These are phyloP conservation scores for Lantana camara DNA, from an alignment of 257 asterid species.

Conservation along the genomic window DNA sequence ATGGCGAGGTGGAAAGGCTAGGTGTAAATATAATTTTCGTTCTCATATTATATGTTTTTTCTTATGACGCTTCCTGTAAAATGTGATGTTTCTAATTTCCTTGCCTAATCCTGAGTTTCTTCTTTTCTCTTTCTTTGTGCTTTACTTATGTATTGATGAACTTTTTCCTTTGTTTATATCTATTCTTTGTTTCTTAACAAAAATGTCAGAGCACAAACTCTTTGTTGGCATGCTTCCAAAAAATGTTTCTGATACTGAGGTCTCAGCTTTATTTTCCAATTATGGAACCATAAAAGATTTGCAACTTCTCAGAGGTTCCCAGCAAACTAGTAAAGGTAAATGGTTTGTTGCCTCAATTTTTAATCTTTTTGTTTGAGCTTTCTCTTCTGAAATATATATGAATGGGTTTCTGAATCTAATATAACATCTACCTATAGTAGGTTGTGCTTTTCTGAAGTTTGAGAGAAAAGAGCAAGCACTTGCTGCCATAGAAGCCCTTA, in stretches of 20 bases:
- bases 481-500: constrained; percentile 71
- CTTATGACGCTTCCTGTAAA: constrained; percentile 17
- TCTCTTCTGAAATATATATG: not conserved
- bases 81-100: constrained; percentile 11
- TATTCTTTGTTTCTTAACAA: not conserved
- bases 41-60: constrained; percentile 15
- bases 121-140: not conserved
- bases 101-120: not conserved
- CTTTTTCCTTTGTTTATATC: constrained; percentile 21
- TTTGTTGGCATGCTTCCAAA: constrained; percentile 77
- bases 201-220: constrained; percentile 61
- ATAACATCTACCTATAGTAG: constrained; percentile 35
- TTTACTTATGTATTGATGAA: constrained; percentile 11
- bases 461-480: constrained; percentile 78
- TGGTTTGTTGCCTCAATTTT: not conserved
- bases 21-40: constrained; percentile 45
- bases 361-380: constrained; percentile 31
- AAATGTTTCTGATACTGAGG: constrained; percentile 59
- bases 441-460: constrained; percentile 79
- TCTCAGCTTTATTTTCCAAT: constrained; percentile 65
- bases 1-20: constrained; percentile 96
- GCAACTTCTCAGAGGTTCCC: constrained; percentile 80
- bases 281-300: constrained; percentile 68
- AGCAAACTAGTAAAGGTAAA: constrained; percentile 82
- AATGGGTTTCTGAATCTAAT: constrained; percentile 4